Evolutionary conservation across 2,329 filamentous ascomycete species (phyloP).

Genomic region (Alternaria alternata): DNA sequence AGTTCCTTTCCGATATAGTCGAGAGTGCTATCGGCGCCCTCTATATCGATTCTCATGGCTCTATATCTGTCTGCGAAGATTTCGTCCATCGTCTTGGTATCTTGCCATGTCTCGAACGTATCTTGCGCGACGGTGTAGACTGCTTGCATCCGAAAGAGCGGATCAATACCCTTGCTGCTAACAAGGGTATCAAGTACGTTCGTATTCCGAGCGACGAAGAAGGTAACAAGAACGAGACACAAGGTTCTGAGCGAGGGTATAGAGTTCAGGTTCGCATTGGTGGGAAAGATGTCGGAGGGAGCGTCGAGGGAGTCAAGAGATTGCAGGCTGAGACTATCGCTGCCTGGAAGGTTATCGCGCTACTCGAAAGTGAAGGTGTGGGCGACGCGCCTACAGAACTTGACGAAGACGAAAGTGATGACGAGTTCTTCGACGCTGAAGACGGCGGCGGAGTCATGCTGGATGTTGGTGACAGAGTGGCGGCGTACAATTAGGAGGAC

Average conservation of each 20-base stretch:
- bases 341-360: slow-evolving; percentile 42
- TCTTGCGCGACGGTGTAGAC: slow-evolving; percentile 58
- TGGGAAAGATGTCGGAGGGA: slow-evolving; percentile 41
- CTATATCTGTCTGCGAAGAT: slow-evolving; percentile 58
- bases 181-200: slow-evolving; percentile 64
- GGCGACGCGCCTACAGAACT: slow-evolving; percentile 2
- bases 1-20: slow-evolving; percentile 62
- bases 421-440: slow-evolving; percentile 29
- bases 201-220: slow-evolving; percentile 26
- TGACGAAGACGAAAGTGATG: slow-evolving; percentile 9
- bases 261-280: slow-evolving; percentile 48
- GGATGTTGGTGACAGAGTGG: neutral
- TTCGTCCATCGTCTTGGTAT: slow-evolving; percentile 73
- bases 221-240: neutral
- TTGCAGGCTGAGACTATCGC: slow-evolving; percentile 52
- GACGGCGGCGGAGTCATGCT: slow-evolving; percentile 19
- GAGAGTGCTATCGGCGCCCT: slow-evolving; percentile 83
- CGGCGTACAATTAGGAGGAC: neutral
- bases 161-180: slow-evolving; percentile 66
- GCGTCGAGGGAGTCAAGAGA: slow-evolving; percentile 43
- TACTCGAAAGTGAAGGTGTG: slow-evolving; percentile 26
- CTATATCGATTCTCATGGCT: slow-evolving; percentile 72
- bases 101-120: slow-evolving; percentile 66
- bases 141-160: slow-evolving; percentile 75
- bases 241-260: slow-evolving; percentile 23